Evolutionary conservation across 1,284 basidiomycete species (phyloP).

Genomic region (Caloboletus firmus): DNA sequence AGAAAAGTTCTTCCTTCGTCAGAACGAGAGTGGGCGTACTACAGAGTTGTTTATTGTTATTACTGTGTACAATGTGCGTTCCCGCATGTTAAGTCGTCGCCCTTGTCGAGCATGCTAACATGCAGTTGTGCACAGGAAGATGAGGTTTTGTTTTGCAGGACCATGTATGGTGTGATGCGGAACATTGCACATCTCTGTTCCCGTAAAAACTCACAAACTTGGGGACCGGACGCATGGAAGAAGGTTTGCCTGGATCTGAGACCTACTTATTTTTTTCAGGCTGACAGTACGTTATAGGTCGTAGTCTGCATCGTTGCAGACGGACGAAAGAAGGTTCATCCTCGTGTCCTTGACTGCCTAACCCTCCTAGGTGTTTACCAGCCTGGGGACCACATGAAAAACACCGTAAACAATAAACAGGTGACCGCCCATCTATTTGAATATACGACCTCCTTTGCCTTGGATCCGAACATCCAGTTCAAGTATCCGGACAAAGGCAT

Average conservation of each 20-base stretch:
- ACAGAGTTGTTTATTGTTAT: conserved; percentile 95
- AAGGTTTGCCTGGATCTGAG: conserved; percentile 55
- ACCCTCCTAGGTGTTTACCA: conserved; percentile 80
- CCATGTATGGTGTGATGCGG: conserved; percentile 94
- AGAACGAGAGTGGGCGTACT: conserved; percentile 75
- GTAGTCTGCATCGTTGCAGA: conserved; percentile 96
- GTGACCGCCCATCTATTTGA: conserved; percentile 96
- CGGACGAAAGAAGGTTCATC: conserved; percentile 89
- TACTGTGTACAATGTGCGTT: conserved; percentile 92
- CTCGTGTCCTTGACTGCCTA: conserved; percentile 91
- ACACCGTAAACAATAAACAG: conserved; percentile 81
- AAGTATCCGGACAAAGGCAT: conserved; percentile 95
- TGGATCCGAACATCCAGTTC: conserved; percentile 90
- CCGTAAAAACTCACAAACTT: conserved; percentile 91
- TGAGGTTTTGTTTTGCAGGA: conserved; percentile 90
- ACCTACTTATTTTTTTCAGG: background rate
- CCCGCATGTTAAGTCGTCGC: conserved; percentile 55
- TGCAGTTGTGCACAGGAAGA: conserved; percentile 68
- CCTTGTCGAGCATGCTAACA: conserved; percentile 72
- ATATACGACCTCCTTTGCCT: conserved; percentile 88
- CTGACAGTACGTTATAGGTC: conserved; percentile 50
- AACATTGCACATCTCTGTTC: conserved; percentile 90
- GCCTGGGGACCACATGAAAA: conserved; percentile 83
- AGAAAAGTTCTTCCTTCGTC: conserved; percentile 82
- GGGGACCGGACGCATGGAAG: conserved; percentile 97